phyloP scores from a whole-genome alignment of 1,139 yeast species.

The Saccharomycopsis crataegensis region DNA sequence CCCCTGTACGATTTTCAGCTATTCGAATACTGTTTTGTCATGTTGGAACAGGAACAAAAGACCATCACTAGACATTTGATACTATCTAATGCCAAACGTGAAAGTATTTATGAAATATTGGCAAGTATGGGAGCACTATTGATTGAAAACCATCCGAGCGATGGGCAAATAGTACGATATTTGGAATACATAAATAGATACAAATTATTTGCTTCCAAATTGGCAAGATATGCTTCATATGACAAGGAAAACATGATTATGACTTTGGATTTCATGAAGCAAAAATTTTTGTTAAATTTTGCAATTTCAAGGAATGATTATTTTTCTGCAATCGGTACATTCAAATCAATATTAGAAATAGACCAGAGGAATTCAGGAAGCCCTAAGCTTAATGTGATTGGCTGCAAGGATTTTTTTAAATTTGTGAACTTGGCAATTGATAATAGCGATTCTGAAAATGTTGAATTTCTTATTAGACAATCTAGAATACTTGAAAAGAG shows the following conservation, averaged over 20 bases:
- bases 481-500: background rate
- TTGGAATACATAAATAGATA: background rate
- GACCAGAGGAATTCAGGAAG: background rate
- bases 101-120: background rate
- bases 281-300: background rate
- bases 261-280: background rate
- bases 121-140: background rate
- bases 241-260: background rate
- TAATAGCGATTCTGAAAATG: background rate
- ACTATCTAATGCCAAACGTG: background rate
- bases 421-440: background rate
- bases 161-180: background rate
- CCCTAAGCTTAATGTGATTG: background rate
- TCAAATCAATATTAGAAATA: background rate
- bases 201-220: background rate
- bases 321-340: background rate
- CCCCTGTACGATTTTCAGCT: background rate
- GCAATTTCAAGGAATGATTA: background rate
- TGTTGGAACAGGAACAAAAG: background rate
- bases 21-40: background rate
- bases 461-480: background rate
- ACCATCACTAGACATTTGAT: background rate
- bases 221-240: background rate
- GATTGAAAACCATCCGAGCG: background rate
- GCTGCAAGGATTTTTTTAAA: background rate